Percentiles rank a stretch among this genome's conserved stretches.
These are phyloP conservation scores for Amphibolis antarctica DNA, from an alignment of 106 monocot genomes.

Conservation along the genomic window DNA sequence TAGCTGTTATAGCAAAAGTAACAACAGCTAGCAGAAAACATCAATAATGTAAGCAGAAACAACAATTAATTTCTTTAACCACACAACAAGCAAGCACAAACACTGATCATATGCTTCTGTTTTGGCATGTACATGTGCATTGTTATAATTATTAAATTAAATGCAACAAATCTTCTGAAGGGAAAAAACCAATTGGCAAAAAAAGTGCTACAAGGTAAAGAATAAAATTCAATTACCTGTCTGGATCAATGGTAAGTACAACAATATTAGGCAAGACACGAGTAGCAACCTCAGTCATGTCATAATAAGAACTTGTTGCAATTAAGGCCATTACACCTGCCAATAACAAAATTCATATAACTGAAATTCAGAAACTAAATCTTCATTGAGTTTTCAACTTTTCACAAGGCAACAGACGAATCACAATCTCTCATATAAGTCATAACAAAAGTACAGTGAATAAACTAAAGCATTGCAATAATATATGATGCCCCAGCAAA, in stretches of 20 bases:
- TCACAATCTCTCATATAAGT: background rate
- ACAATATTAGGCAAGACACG: constrained; percentile 84
- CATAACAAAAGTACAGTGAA: background rate
- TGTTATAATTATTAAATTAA: no score
- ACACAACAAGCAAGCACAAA: no score
- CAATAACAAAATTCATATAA: constrained; percentile 8
- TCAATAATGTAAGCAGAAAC: no score
- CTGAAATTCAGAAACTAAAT: background rate
- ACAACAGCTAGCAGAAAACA: no score
- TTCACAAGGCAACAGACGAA: background rate
- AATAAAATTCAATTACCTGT: constrained; percentile 35
- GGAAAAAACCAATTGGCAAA: no score
- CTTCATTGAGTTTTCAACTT: background rate
- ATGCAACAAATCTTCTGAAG: no score
- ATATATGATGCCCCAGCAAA: background rate
- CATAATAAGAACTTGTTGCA: constrained; percentile 94
- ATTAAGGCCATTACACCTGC: constrained; percentile 92
- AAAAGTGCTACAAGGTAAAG: background rate
- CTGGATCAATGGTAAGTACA: constrained; percentile 90
- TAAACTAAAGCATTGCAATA: background rate
- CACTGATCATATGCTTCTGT: no score
- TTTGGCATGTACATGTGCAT: no score
- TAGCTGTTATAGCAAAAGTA: no score
- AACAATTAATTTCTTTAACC: no score
- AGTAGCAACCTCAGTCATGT: constrained; percentile 93